phyloP scores from a whole-genome alignment of 306 rosid species.

The Abrus pulchellus region DNA sequence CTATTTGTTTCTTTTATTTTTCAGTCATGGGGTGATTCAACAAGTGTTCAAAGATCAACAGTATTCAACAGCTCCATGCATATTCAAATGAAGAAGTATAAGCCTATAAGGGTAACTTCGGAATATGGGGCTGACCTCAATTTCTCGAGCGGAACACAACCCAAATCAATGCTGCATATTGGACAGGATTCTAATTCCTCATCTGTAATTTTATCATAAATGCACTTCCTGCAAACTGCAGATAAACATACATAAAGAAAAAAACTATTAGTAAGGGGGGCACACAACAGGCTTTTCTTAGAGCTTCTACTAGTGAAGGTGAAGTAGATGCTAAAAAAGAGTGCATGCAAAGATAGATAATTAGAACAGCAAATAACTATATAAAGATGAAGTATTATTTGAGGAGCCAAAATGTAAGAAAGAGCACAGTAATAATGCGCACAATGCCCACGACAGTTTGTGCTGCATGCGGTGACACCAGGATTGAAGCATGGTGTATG shows the following conservation, averaged over 20 bases:
- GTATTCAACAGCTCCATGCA: constrained; percentile 27
- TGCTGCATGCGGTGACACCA: constrained; percentile 43
- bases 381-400: too few species aligned
- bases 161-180: constrained; percentile 78
- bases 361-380: constrained; percentile 15
- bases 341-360: constrained; percentile 17
- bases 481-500: constrained; percentile 16
- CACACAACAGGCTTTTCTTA: background rate
- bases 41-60: constrained; percentile 33
- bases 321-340: background rate
- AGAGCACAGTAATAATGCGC: constrained; percentile 15
- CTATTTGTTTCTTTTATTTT: constrained; percentile 4
- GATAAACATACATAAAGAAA: background rate
- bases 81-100: constrained; percentile 9
- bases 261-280: background rate
- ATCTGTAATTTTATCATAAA: constrained; percentile 73
- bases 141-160: constrained; percentile 86
- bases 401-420: constrained; percentile 19
- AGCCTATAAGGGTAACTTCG: constrained; percentile 17
- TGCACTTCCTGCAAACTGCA: constrained; percentile 99
- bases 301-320: background rate
- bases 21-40: constrained; percentile 18
- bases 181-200: constrained; percentile 92
- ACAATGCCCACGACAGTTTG: background rate
- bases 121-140: constrained; percentile 65